These are phyloP conservation scores for Blastocystis sp. DNA, from an alignment of 352 stramenopile genomes.

Conservation along the genomic window DNA sequence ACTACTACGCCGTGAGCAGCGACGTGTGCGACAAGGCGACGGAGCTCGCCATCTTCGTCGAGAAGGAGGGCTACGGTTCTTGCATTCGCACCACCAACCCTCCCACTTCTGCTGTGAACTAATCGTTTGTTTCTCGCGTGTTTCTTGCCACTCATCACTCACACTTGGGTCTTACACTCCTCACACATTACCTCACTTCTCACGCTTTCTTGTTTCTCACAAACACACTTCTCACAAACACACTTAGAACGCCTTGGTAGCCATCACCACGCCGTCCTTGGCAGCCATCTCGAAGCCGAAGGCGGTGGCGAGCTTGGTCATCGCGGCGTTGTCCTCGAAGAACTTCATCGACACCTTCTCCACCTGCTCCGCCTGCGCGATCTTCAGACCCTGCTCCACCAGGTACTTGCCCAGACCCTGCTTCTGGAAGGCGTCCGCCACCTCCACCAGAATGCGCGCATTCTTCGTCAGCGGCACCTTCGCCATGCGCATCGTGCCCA, in stretches of 20 bases:
- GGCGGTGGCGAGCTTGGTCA: conserved; percentile 20
- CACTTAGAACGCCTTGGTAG: conserved; percentile 49
- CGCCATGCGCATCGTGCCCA: neutral
- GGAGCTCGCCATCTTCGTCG: conserved; percentile 54
- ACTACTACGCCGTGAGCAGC: conserved; percentile 73
- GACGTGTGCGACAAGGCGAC: conserved; percentile 25
- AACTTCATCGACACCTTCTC: conserved; percentile 41
- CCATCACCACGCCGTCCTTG: conserved; percentile 25
- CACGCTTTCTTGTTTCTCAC: too few species aligned
- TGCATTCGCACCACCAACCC: conserved; percentile 31
- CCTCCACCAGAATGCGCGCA: too few species aligned
- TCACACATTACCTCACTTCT: too few species aligned
- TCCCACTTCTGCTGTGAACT: conserved; percentile 20
- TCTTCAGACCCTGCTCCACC: conserved; percentile 26
- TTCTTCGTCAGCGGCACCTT: neutral
- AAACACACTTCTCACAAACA: too few species aligned
- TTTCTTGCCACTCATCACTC: too few species aligned
- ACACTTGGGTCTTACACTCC: too few species aligned
- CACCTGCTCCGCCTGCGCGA: conserved; percentile 24
- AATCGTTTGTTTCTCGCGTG: too few species aligned
- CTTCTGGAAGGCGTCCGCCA: conserved; percentile 15
- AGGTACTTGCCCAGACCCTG: conserved; percentile 59
- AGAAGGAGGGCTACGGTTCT: conserved; percentile 55
- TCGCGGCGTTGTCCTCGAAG: conserved; percentile 47
- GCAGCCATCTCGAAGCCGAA: conserved; percentile 27